Percentiles rank a stretch among this genome's conserved stretches.
These are phyloP conservation scores for Eutrema heterophyllum DNA, from an alignment of 345 rosid species.

Conservation along the genomic window DNA sequence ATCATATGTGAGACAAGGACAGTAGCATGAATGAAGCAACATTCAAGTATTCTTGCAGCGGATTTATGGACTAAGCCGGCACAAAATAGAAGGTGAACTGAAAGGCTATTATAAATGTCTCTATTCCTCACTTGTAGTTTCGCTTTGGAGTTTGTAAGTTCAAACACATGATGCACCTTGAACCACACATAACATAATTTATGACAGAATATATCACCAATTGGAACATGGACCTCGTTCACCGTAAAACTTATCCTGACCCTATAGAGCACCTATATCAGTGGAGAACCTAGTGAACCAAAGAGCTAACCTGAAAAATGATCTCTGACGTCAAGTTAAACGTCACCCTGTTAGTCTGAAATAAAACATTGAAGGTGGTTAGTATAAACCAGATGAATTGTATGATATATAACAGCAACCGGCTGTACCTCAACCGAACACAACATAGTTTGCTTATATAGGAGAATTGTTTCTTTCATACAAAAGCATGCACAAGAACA, in stretches of 20 bases:
- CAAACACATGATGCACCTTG: not conserved
- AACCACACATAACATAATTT: not conserved
- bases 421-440: not conserved
- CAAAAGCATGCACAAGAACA: not conserved
- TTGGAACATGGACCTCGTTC: not conserved
- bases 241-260: no score
- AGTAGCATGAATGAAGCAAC: not conserved
- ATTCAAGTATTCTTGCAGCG: not conserved
- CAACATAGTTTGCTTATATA: not conserved
- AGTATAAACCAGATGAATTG: not conserved
- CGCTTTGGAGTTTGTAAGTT: not conserved
- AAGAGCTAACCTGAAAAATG: constrained; percentile 53
- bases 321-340: no score
- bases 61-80: not conserved
- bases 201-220: not conserved
- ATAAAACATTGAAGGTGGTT: no score
- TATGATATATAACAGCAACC: not conserved
- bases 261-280: not conserved
- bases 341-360: no score
- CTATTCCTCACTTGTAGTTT: not conserved
- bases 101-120: not conserved
- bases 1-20: not conserved
- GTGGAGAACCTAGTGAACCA: not conserved
- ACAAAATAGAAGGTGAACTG: not conserved
- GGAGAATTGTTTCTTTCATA: not conserved